Evolutionary conservation across 148 eudicot genomes (phyloP), one percentile per base, ranked within the genome.

Genomic region (Spergularia marina): DNA sequence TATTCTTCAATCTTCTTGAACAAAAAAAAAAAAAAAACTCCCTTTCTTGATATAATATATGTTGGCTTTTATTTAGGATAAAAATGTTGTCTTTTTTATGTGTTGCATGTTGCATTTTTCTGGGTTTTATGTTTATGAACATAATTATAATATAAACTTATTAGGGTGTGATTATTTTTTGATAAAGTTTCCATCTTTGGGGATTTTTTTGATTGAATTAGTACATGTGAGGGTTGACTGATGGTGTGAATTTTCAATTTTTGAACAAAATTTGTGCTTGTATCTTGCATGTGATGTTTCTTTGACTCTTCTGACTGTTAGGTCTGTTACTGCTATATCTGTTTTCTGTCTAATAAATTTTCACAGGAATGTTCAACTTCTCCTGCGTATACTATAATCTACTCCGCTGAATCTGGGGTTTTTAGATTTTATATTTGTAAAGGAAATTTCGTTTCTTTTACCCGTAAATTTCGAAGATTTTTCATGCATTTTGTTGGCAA

Each of bases 211-310:
- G 47, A 53, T 25, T 9, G 17, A 70, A 25, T 23, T 39, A 60
- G 44, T 51, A 59, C 10, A 62, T 2, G 68, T 3, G 12, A 13
- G 54, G 13, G 71, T 70, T 70, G 73, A 54, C 44, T 36, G 53
- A 69, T 2, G 68, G 16, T 60, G 23, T 10, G 6, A 69, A 59
- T 59, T 69, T 77, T 34, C 59, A 70, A 30, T 11, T 59, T 69
- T 77, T 34, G 73, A 70, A 30, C 6, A 49, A 18, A 49, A 44
- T 15, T 11, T 15, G 18, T 54, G 52, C 16, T 14, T 73, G 2
- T 63, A 30, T 6, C 17, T 66, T 83, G 74, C 76, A 83, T 77
- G 82, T 75, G 68, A 41, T 62, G 56, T 81, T 58, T 53, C 6
- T 56, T 77, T 65, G 67, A 56, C 72, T 57, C 39, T 71, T 56